Base-by-base conservation (phyloP, 805 yeast species). In the Ogataea nitratoaversa region DNA sequence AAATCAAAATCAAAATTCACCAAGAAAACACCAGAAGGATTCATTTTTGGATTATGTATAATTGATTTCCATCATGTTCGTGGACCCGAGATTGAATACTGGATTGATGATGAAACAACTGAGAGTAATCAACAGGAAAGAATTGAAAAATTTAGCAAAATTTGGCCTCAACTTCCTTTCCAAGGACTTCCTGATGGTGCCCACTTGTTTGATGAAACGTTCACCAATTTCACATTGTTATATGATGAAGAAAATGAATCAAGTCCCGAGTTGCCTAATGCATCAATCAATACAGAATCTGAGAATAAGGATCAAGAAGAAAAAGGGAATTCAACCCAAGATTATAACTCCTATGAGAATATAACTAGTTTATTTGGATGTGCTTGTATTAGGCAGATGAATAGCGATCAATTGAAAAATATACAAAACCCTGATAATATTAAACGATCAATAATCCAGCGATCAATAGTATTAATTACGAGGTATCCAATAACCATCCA, bases 171-270 rank as follows among this genome's bases (percentile, higher is more conserved):
- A 54, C 63, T 93, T 31, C 95, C 99, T 3, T 93, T 93, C 56
- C 97, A 90, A 58, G 95, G 96, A 2, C 66, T 93, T 18, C 98
- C 99, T 0, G 99, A 93, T 63, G 98, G 98, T 4, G 82, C 95
- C 2, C 99, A 93, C 60, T 72, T 90, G 18, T 91, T 82, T 57
- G 95, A 89, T 57, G 98, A 93, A 60, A 89, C 95, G 1, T 88
- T 90, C 56, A 82, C 95, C 19, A 87, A 87, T 57, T 91, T 91
- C 64, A 90, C 95, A 19, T 66, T 91, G 32, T 72, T 84, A 5
- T 85, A 79, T 56, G 88, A 88, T 57, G 78, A 77, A 38, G 63
- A 66, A 20, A 62, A 62, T 23, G 62, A 68, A 17, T 52, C 52
- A 19, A 68, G 78, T 11, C 74, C 80, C 16, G 79, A 67, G 36